Evolutionary conservation across 805 yeast genomes (phyloP).

Genomic region (Yamadazyma endophytica): DNA sequence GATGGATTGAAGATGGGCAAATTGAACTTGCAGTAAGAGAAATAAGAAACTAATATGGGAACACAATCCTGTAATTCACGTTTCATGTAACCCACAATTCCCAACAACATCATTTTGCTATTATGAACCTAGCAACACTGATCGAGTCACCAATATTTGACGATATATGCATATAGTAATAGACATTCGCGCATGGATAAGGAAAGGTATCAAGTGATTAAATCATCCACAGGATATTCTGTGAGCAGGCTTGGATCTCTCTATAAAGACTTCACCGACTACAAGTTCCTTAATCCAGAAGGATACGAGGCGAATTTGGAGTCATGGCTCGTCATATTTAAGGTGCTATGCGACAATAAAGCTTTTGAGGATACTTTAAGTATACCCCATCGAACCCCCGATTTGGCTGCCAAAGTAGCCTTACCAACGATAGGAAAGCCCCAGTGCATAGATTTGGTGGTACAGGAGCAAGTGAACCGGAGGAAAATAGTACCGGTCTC

Average conservation of each 20-base stretch:
- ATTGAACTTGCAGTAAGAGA: too few relatives aligned
- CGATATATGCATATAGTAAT: too few relatives aligned
- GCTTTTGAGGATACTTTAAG: constrained; percentile 12
- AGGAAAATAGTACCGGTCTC: constrained; percentile 17
- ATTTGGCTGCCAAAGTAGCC: constrained; percentile 15
- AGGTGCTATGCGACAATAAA: constrained; percentile 14
- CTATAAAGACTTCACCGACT: constrained; percentile 30
- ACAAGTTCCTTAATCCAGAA: constrained; percentile 33
- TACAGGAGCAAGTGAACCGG: constrained; percentile 20
- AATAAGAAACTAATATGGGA: too few relatives aligned
- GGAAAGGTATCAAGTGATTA: too few relatives aligned
- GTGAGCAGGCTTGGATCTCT: constrained; percentile 13
- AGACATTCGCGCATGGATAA: too few relatives aligned
- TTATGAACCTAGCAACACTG: too few relatives aligned
- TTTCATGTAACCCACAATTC: too few relatives aligned
- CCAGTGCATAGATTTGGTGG: constrained; percentile 17
- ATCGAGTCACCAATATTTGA: too few relatives aligned
- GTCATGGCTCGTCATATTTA: constrained; percentile 26
- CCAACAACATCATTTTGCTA: too few relatives aligned
- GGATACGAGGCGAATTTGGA: constrained; percentile 40
- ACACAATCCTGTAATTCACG: too few relatives aligned
- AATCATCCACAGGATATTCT: constrained; percentile 5
- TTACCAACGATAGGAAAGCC: constrained; percentile 32
- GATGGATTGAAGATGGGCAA: too few relatives aligned
- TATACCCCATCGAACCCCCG: constrained; percentile 8